These are phyloP conservation scores for Gymnopilus junonius DNA, from an alignment of 768 basidiomycete genomes.

Conservation along the genomic window DNA sequence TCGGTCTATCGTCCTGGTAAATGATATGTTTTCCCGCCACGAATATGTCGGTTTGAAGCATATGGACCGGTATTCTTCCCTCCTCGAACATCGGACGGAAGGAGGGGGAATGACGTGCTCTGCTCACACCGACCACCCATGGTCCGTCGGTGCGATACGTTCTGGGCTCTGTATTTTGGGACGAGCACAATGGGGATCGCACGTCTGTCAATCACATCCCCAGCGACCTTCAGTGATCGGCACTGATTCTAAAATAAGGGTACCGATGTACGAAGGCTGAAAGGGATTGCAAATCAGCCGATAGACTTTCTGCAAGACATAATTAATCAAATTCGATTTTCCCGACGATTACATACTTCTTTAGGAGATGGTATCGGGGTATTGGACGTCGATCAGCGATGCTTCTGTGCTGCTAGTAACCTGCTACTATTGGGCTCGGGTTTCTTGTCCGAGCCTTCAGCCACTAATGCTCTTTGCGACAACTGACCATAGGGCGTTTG, in stretches of 20 bases:
- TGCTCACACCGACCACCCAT: not conserved
- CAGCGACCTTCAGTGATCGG: not conserved
- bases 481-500: not conserved
- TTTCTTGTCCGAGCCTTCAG: not conserved
- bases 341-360: not conserved
- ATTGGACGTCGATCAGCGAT: not conserved
- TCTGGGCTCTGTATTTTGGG: not conserved
- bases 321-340: not conserved
- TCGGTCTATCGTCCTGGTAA: not conserved
- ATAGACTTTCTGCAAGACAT: not conserved
- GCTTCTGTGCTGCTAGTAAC: no score
- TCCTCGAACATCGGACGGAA: conserved; percentile 3
- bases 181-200: not conserved
- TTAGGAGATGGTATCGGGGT: not conserved
- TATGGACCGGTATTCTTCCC: not conserved
- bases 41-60: not conserved
- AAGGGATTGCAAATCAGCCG: conserved; percentile 2
- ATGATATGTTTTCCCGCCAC: conserved; percentile 1
- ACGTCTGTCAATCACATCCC: not conserved
- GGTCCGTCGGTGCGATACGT: not conserved
- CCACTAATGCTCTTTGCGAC: not conserved
- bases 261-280: not conserved
- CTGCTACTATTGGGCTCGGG: not conserved
- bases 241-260: not conserved
- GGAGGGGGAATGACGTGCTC: not conserved